Evolutionary conservation across 2,329 filamentous ascomycete genomes (phyloP), one percentile per base, ranked within the genome.

Genomic region (Eurotiales sp.): DNA sequence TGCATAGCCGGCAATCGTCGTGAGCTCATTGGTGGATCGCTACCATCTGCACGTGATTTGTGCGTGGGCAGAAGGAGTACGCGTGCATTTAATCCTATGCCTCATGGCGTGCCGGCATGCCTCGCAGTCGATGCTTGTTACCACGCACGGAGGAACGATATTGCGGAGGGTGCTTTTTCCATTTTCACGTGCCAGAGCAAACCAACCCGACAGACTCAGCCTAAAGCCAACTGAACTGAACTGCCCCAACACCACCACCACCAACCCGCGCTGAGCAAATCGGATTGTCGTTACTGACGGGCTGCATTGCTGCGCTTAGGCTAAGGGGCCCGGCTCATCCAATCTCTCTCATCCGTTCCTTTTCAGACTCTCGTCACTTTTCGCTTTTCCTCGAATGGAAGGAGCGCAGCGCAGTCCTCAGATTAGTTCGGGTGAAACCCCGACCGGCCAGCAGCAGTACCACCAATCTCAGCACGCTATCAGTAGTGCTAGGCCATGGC

Each of bases 131-230:
- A 10, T 27, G 25, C 10, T 27, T 27, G 10, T 27, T 27, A 10
- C 25, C 5, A 27, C 25, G 25, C 25, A 27, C 25, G 10, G 10
- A 5, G 25, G 5, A 5, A 6, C 25, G 5, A 6, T 27, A 5
- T 6, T 27, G 10, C 25, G 25, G 25, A 6, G 25, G 25, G 25
- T n/a, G n/a, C n/a, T 27, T 27, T 27, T 39, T 29, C 44, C 30
- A 15, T 47, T 40, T 47, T 47, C 45, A 47, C 45, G 45, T 47
- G 45, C 45, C 45, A 47, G n/a, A n/a, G n/a, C n/a, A n/a, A n/a
- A n/a, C n/a, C n/a, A n/a, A n/a, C n/a, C n/a, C n/a, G n/a, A n/a
- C n/a, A n/a, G n/a, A n/a, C n/a, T n/a, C n/a, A n/a, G n/a, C n/a
- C n/a, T n/a, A n/a, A n/a, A n/a, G n/a, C n/a, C n/a, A n/a, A n/a